These are phyloP conservation scores for Phoma sp. DNA, from an alignment of 2,329 filamentous ascomycete genomes.

Conservation along the genomic window DNA sequence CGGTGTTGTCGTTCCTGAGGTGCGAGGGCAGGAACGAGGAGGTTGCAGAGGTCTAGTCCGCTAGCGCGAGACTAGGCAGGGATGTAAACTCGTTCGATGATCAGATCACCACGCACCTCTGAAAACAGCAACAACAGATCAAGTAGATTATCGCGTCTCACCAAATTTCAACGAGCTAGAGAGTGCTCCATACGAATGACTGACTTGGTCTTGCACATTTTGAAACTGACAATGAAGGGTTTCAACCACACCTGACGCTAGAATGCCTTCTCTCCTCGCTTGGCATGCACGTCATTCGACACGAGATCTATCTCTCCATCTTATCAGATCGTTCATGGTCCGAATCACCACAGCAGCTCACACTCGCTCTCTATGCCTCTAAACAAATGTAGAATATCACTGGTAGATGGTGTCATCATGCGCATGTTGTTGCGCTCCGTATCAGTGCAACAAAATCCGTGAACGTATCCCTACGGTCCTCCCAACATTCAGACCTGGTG, in stretches of 20 bases:
- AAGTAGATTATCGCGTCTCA: neutral
- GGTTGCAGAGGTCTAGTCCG: constrained; percentile 22
- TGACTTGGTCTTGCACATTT: neutral
- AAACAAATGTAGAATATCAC: no score
- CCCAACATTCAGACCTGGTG: neutral
- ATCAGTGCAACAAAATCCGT: neutral
- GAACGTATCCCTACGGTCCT: neutral
- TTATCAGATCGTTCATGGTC: constrained; percentile 29
- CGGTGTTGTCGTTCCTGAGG: constrained; percentile 28
- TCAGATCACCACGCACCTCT: constrained; percentile 10
- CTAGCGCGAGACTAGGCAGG: constrained; percentile 7
- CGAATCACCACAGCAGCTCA: neutral
- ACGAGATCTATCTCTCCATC: constrained; percentile 23
- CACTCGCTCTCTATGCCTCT: neutral
- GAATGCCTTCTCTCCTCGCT: no score
- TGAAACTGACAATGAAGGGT: neutral
- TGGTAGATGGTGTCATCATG: no score
- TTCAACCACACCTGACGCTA: no score
- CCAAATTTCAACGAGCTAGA: neutral
- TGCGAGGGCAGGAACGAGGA: constrained; percentile 31
- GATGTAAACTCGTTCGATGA: constrained; percentile 12
- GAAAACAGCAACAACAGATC: constrained; percentile 2
- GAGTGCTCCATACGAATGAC: neutral
- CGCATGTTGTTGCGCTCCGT: no score
- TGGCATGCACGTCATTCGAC: constrained; percentile 33